Evolutionary conservation across 1,284 basidiomycete species (phyloP), one percentile per base, ranked within the genome.

Genomic region (Tilletia setariae): DNA sequence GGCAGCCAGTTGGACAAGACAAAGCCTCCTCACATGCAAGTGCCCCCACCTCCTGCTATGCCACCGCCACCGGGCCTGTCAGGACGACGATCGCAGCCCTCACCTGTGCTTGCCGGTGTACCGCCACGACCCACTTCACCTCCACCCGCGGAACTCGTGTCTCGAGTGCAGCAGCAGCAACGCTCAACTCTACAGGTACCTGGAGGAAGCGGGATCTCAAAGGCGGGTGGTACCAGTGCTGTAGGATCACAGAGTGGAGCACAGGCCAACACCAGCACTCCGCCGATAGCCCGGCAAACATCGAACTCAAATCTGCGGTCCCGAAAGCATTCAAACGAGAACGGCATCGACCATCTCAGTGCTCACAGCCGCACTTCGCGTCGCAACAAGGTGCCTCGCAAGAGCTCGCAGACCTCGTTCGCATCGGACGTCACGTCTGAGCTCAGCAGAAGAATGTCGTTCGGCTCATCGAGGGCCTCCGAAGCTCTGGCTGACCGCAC

Each of bases 401-500:
- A 61, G 56, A 61, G 56, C 44, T 65, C 64, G 44, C 44, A 49
- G 44, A 72, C 73, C 21, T 77, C 76, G 25, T 77, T 77, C 51
- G 75, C 72, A 3, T 79, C 77, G 19, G 77, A 79, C 44, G 77
- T 74, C 25, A 79, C 76, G 13, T 79, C 77, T 0, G 74, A 76
- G 42, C 67, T 74, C 30, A 78, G 76, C 63, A 68, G 70, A 35
- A 71, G 74, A 43, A 67, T 76, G 19, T 79, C 78, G 30, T 67
- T 74, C 56, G 72, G 74, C 65, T 76, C 74, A 1, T 75, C 72
- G 30, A 67, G 59, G 32, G 72, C 32, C 19, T 65, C 44, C 13
- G 64, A 61, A 4, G 56, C 56, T 25, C 32, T 28, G 3, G 23
- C 28, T 9, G 64, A 65, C 23, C 64, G 43, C 30, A 43, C 46